Evolutionary conservation across 768 basidiomycete genomes (phyloP).

Genomic region (Boletus coccyginus): DNA sequence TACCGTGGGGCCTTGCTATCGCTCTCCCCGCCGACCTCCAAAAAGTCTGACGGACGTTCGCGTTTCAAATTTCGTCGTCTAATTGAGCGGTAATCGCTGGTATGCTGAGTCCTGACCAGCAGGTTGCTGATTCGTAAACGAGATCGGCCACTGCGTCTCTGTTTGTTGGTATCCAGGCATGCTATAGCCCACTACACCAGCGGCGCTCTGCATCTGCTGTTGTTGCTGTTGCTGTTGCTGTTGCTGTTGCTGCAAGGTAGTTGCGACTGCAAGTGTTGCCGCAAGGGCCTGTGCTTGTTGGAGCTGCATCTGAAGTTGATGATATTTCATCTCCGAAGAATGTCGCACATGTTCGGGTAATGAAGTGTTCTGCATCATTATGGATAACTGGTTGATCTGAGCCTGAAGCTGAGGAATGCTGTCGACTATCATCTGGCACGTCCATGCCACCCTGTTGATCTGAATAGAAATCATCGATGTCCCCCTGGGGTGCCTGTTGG

Average conservation of each 20-base stretch:
- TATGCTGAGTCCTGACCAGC: constrained; percentile 80
- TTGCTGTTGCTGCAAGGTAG: constrained; percentile 50
- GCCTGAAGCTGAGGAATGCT: constrained; percentile 82
- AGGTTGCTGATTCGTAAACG: constrained; percentile 62
- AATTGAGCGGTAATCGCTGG: constrained; percentile 76
- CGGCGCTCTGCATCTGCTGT: constrained; percentile 36
- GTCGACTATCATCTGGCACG: constrained; percentile 67
- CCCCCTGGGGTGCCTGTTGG: constrained; percentile 24
- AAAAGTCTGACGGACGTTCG: constrained; percentile 80
- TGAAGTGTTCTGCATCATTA: constrained; percentile 76
- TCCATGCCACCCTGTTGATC: constrained; percentile 74
- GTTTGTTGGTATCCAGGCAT: constrained; percentile 44
- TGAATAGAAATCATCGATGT: constrained; percentile 66
- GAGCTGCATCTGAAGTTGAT: constrained; percentile 75
- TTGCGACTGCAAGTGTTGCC: constrained; percentile 59
- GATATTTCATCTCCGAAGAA: constrained; percentile 80
- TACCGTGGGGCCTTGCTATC: constrained; percentile 69
- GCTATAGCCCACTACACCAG: constrained; percentile 37
- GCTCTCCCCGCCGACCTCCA: constrained; percentile 65
- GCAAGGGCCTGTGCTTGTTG: constrained; percentile 75
- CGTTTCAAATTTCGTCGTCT: constrained; percentile 74
- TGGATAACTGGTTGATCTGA: constrained; percentile 75
- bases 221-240: constrained; percentile 40
- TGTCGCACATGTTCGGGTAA: constrained; percentile 72
- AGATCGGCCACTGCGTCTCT: constrained; percentile 41